Evolutionary conservation across 805 yeast species (phyloP).

Genomic region (Saccharomycopsis microspora): DNA sequence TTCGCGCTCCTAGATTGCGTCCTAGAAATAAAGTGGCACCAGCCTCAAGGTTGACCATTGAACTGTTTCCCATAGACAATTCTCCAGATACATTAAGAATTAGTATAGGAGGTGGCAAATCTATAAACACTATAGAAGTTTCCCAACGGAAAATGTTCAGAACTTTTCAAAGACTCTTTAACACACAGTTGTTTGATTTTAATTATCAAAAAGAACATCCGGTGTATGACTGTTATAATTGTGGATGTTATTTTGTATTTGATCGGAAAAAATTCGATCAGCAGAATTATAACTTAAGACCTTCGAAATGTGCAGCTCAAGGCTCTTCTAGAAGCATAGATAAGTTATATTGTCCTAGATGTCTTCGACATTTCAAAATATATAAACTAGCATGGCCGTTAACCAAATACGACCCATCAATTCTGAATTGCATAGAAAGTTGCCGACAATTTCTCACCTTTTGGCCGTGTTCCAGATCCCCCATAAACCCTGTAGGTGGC

Average conservation of each 20-base stretch:
- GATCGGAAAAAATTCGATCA: not conserved
- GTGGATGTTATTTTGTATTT: slow-evolving; percentile 21
- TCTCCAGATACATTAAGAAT: slow-evolving; percentile 18
- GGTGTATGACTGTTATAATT: slow-evolving; percentile 21
- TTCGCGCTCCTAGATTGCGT: slow-evolving; percentile 1
- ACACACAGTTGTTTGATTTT: slow-evolving; percentile 12
- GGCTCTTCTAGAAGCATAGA: not conserved
- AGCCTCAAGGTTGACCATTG: slow-evolving; percentile 4
- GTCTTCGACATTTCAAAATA: slow-evolving; percentile 21
- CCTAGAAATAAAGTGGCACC: slow-evolving; percentile 5
- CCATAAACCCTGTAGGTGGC: not conserved
- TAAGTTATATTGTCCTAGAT: slow-evolving; percentile 20
- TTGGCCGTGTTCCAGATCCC: slow-evolving; percentile 4
- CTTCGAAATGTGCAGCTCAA: not conserved
- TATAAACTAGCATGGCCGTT: slow-evolving; percentile 21
- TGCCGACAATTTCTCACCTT: slow-evolving; percentile 13
- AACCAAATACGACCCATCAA: slow-evolving; percentile 9
- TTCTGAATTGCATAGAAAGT: slow-evolving; percentile 1
- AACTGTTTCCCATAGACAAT: slow-evolving; percentile 10
- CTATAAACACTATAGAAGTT: slow-evolving; percentile 22
- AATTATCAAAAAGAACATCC: slow-evolving; percentile 3
- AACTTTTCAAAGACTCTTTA: slow-evolving; percentile 19
- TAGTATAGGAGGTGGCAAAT: not conserved
- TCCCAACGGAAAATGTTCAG: slow-evolving; percentile 21
- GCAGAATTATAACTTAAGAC: slow-evolving; percentile 1